phyloP scores from a whole-genome alignment of 805 yeast genomes.

The Komagataella pseudopastoris region DNA sequence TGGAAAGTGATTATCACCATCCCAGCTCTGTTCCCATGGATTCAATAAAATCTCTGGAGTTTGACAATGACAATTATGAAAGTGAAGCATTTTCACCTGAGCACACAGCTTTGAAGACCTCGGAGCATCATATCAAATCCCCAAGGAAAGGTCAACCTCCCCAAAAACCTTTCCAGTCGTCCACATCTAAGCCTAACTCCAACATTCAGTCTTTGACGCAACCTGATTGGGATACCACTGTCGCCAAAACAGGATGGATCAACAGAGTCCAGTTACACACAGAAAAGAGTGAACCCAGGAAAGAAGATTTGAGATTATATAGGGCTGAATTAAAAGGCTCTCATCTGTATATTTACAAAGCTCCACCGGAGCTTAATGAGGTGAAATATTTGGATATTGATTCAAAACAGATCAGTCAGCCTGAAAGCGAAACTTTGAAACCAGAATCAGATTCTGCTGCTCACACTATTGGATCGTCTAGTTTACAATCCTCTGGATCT shows the following conservation, averaged over 20 bases:
- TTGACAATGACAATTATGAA: neutral
- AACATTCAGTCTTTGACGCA: conserved; percentile 10
- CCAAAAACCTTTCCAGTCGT: neutral
- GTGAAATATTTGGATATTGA: conserved; percentile 16
- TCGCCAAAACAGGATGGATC: conserved; percentile 46
- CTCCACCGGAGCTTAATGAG: conserved; percentile 31
- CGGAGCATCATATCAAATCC: neutral
- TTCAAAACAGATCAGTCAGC: neutral
- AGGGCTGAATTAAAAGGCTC: conserved; percentile 66
- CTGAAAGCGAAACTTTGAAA: neutral
- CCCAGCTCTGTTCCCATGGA: neutral
- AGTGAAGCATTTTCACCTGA: neutral
- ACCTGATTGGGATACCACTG: conserved; percentile 17
- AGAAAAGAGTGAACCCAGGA: conserved; percentile 8
- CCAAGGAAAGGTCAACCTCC: neutral
- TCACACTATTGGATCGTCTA: neutral
- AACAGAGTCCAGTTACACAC: conserved; percentile 25
- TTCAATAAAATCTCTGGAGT: neutral
- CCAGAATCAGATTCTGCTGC: neutral
- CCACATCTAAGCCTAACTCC: neutral
- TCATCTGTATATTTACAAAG: conserved; percentile 44
- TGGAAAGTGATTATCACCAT: neutral
- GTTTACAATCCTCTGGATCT: neutral
- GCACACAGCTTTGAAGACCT: neutral
- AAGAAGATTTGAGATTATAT: conserved; percentile 28